Conservation (phyloP, 2,329 filamentous ascomycete genomes). For the Massarina eburnea region DNA sequence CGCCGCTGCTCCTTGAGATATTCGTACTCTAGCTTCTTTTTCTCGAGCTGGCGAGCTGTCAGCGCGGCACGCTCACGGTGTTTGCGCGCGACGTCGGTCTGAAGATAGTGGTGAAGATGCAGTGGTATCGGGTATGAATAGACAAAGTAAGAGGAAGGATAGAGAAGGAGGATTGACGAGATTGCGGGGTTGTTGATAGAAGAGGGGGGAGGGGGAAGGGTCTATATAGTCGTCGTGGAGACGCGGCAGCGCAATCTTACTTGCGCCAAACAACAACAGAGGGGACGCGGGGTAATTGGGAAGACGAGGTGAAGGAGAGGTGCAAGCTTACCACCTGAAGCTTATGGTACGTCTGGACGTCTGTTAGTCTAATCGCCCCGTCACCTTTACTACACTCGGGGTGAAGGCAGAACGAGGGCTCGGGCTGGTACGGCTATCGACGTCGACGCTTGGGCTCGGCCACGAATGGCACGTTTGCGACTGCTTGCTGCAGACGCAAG, state of each 20-base stretch:
- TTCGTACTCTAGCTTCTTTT: conserved; percentile 92
- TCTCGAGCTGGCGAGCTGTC: conserved; percentile 70
- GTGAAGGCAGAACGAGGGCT: conserved; percentile 23
- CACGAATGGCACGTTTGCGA: no score
- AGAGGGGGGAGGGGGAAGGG: conserved; percentile 9
- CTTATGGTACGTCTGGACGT: conserved; percentile 64
- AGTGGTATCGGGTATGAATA: conserved; percentile 1
- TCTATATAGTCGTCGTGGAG: conserved; percentile 1
- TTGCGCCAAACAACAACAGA: not conserved
- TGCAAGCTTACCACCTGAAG: conserved; percentile 70
- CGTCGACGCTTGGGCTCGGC: not conserved
- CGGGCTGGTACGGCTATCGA: no score
- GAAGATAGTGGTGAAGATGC: conserved; percentile 5
- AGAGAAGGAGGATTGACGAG: not conserved
- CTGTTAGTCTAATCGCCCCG: conserved; percentile 26
- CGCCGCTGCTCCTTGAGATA: conserved; percentile 85
- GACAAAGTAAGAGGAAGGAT: conserved; percentile 1
- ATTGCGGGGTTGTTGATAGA: conserved; percentile 1
- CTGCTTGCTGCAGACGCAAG: no score
- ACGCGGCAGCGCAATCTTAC: not conserved
- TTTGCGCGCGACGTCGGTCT: not conserved
- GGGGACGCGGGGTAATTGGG: conserved; percentile 6
- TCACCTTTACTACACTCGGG: conserved; percentile 11
- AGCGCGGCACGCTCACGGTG: conserved; percentile 25
- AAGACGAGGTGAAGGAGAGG: conserved; percentile 11